Evolutionary conservation across 1,284 basidiomycete genomes (phyloP).

Genomic region (Anthracocystis setariae): DNA sequence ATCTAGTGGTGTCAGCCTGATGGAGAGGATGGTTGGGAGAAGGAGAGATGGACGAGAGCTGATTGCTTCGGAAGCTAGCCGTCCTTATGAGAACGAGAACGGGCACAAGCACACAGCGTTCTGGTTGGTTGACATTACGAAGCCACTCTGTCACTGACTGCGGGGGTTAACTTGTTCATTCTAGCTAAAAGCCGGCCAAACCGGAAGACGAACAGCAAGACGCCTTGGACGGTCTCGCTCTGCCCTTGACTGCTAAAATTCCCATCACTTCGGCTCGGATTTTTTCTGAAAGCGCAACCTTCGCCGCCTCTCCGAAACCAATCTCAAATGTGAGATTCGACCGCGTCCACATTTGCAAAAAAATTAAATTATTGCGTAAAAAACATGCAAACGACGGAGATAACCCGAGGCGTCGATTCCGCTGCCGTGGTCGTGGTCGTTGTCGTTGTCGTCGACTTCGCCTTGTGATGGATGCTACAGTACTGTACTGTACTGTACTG

Average conservation of each 20-base stretch:
- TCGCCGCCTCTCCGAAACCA: neutral
- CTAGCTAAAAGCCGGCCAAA: neutral
- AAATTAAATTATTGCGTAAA: too few species aligned
- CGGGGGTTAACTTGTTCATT: too few species aligned
- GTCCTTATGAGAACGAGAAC: neutral
- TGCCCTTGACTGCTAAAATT: too few species aligned
- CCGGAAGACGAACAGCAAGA: too few species aligned
- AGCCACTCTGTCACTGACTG: neutral
- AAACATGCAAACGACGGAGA: neutral
- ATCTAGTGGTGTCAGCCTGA: neutral
- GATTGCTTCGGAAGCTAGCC: neutral
- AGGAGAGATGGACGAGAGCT: too few species aligned
- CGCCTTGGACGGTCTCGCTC: too few species aligned
- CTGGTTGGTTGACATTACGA: neutral
- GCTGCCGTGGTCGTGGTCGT: neutral
- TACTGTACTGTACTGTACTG: too few species aligned
- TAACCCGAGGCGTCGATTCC: neutral
- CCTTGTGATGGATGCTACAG: too few species aligned
- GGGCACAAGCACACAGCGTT: neutral
- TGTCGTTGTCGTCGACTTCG: too few species aligned
- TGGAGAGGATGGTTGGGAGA: too few species aligned
- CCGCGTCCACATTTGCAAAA: neutral
- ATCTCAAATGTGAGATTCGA: neutral
- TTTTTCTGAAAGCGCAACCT: constrained; percentile 5
- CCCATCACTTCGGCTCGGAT: too few species aligned